A percentile compares a stretch with the other conserved stretches of the same genome.
Conservation (phyloP, 2,329 filamentous ascomycete species). For the Cordyceps fumosorosea region DNA sequence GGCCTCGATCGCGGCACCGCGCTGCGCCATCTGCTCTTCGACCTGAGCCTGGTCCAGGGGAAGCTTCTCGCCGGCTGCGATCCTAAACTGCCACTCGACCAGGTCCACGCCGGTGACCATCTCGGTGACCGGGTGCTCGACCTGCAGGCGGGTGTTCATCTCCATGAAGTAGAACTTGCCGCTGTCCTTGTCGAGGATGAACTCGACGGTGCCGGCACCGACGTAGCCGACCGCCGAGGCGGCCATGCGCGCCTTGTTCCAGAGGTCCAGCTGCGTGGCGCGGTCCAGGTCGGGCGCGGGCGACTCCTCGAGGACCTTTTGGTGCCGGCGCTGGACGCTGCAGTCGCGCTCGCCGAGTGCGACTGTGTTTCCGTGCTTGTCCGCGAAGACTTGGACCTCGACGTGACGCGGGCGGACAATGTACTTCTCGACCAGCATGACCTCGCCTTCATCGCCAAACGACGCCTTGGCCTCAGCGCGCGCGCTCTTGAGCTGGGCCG, state of each 20-base stretch:
- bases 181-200: conserved; percentile 77
- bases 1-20: conserved; percentile 88
- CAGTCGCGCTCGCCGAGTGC: conserved; percentile 86
- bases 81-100: conserved; percentile 93
- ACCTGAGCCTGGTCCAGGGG: conserved; percentile 56
- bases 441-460: conserved; percentile 73
- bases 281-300: conserved; percentile 65
- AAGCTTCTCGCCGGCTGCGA: conserved; percentile 50
- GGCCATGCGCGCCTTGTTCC: conserved; percentile 59
- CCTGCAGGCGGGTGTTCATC: conserved; percentile 84
- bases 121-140: conserved; percentile 88
- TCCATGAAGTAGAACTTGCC: conserved; percentile 79
- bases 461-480: conserved; percentile 69
- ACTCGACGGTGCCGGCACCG: conserved; percentile 87
- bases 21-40: conserved; percentile 63
- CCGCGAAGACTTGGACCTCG: conserved; percentile 86
- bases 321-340: conserved; percentile 77
- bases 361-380: conserved; percentile 70
- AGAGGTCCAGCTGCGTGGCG: conserved; percentile 52
- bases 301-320: conserved; percentile 87
- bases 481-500: conserved; percentile 63
- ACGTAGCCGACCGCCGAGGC: conserved; percentile 76
- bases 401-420: conserved; percentile 75
- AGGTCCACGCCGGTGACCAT: conserved; percentile 66
- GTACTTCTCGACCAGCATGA: conserved; percentile 80